phyloP scores from a whole-genome alignment of 305 asterid species.

The Withania somnifera region DNA sequence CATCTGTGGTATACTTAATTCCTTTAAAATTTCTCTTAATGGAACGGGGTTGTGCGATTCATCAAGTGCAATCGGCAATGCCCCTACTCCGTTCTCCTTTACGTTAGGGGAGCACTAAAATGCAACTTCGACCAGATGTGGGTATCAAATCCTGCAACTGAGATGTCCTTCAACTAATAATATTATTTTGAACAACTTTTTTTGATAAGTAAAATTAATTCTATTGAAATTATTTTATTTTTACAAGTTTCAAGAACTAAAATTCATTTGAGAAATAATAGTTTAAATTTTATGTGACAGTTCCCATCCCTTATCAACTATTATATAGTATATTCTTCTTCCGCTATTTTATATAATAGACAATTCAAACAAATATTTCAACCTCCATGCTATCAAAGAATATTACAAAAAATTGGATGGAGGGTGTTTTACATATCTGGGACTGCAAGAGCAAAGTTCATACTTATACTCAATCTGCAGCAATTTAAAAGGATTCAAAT shows the following conservation, averaged over 20 bases:
- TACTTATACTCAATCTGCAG: background rate
- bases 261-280: background rate
- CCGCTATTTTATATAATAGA: background rate
- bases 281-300: background rate
- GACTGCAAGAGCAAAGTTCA: background rate
- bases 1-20: background rate
- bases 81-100: background rate
- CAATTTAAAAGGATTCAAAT: background rate
- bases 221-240: background rate
- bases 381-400: background rate
- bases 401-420: background rate
- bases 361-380: background rate
- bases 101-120: background rate
- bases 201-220: background rate
- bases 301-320: background rate
- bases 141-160: background rate
- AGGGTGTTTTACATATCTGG: background rate
- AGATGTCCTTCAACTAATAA: background rate
- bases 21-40: background rate
- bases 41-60: background rate
- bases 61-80: background rate
- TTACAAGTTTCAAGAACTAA: background rate
- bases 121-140: background rate
- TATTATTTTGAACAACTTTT: background rate
- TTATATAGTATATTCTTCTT: background rate